phyloP scores from a whole-genome alignment of 129 eudicot species.

The Rutidosis leptorrhynchoides region DNA sequence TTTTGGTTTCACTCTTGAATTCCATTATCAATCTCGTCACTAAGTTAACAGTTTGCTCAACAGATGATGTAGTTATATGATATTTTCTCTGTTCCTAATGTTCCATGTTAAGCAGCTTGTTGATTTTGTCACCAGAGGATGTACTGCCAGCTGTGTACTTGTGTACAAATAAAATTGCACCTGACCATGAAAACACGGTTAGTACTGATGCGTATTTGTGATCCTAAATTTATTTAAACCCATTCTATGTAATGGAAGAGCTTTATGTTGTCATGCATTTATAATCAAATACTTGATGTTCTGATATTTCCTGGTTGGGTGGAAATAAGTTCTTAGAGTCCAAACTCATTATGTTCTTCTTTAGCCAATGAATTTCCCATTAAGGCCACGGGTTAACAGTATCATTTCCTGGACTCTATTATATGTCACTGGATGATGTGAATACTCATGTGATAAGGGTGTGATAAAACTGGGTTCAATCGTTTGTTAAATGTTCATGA shows the following conservation, averaged over 20 bases:
- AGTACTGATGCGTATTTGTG: slow-evolving; percentile 16
- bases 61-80: background rate
- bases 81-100: slow-evolving; percentile 7
- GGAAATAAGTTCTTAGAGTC: slow-evolving; percentile 7
- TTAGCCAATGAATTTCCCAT: slow-evolving; percentile 1
- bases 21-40: slow-evolving; percentile 9
- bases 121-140: slow-evolving; percentile 84
- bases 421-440: background rate
- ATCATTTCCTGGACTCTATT: slow-evolving; percentile 1
- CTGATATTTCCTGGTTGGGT: background rate
- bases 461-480: background rate
- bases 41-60: background rate
- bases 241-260: background rate
- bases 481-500: background rate
- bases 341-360: background rate
- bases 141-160: slow-evolving; percentile 93
- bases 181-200: slow-evolving; percentile 97
- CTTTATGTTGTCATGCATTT: background rate
- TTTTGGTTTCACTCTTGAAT: slow-evolving; percentile 2
- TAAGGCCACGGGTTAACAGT: background rate
- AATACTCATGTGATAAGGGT: background rate
- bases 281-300: background rate
- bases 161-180: slow-evolving; percentile 93
- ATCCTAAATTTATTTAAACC: background rate
- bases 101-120: slow-evolving; percentile 55